Base-by-base conservation (phyloP, 1,284 basidiomycete species). In the Butyriboletus appendiculatus region DNA sequence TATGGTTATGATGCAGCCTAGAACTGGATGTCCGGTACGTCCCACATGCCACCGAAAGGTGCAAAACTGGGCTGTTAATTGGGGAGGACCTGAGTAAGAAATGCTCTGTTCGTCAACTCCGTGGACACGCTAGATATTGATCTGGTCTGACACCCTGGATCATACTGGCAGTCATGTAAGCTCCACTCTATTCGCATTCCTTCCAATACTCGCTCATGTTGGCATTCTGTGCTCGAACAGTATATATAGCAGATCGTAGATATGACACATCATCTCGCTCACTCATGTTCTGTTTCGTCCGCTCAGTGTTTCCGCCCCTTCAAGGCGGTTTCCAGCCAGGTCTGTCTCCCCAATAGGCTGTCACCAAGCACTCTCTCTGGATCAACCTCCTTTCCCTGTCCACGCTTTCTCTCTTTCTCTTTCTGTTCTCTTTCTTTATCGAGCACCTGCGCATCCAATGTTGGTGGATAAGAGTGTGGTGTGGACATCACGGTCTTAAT, bases 361-460 rank as follows among this genome's bases (percentile, higher is more conserved):
- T 67, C 55, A 52, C 40, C 39, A 14, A 52, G 20, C 28, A 9
- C 8, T 28, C 28, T 20, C 32, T 45, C 16, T 40, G 2, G 37
- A 65, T 65, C 59, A 65, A 63, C 65, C 65, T 39, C 61, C 50
- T 35, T 50, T 18, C n/a, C 40, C 32, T 46, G 46, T 47, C 28
- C 39, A 41, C 11, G 14, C 20, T 26, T 18, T n/a, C 34, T 38
- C 16, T 0, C 20, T 15, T 40, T 50, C 9, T 45, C 7, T 11
- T 14, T 10, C 42, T 35, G 35, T 47, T 56, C 41, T 37, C 46
- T 24, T 24, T 24, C 24, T 24, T 1, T 24, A 24, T 1, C 24
- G 8, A 24, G 6, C 6, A 24, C 24, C 1, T 26, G 26, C 8
- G 8, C 26, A 26, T 26, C 26, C 26, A 9, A 26, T 26, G 26